Evolutionary conservation across 495 filamentous ascomycete species (phyloP).

Genomic region (Articulospora tetracladia): DNA sequence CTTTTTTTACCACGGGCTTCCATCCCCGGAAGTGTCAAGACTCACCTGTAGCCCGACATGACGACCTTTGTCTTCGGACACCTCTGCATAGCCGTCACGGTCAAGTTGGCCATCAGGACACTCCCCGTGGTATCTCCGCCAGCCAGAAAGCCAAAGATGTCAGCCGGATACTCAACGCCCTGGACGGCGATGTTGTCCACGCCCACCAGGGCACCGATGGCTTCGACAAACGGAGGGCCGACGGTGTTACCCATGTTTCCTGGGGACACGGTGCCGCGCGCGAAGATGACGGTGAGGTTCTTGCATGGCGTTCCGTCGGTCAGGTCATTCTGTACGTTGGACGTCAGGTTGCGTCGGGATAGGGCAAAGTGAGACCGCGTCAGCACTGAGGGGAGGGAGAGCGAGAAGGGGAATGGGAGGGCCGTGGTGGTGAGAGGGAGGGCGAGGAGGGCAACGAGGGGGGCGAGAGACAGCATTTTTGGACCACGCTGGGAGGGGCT

Average conservation of each 20-base stretch:
- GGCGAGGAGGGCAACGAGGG: background rate
- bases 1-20: too few relatives aligned
- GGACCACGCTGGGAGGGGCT: background rate
- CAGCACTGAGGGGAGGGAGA: background rate
- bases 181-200: slow-evolving; percentile 31
- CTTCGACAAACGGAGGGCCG: slow-evolving; percentile 30
- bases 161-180: slow-evolving; percentile 35
- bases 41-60: slow-evolving; percentile 45
- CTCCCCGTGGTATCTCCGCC: slow-evolving; percentile 30
- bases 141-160: slow-evolving; percentile 31
- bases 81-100: slow-evolving; percentile 1
- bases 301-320: slow-evolving; percentile 24
- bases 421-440: background rate
- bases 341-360: background rate
- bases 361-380: background rate
- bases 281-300: slow-evolving; percentile 35
- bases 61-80: slow-evolving; percentile 58
- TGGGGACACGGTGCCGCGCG: slow-evolving; percentile 34
- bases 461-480: background rate
- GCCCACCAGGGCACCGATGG: slow-evolving; percentile 26
- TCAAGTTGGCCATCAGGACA: slow-evolving; percentile 19
- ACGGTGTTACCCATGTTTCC: slow-evolving; percentile 30
- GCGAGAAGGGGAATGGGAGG: background rate
- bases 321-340: slow-evolving; percentile 30
- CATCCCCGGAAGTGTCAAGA: background rate